phyloP scores from a whole-genome alignment of 306 rosid genomes.

The Lotus japonicus region DNA sequence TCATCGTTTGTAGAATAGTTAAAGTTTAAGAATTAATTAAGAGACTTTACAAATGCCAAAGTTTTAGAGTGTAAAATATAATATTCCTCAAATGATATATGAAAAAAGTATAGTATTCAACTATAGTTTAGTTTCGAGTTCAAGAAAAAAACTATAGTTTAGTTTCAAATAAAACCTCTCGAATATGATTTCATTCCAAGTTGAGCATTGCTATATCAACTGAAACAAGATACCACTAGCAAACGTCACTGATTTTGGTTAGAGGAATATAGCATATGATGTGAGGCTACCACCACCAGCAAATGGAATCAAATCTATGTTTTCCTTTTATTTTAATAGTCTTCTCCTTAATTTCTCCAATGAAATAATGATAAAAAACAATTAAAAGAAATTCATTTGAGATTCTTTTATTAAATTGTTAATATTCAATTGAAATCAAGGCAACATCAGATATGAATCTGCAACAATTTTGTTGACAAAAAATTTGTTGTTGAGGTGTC shows the following conservation, averaged over 20 bases:
- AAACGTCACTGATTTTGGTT: background rate
- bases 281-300: background rate
- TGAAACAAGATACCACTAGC: background rate
- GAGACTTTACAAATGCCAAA: too few relatives aligned
- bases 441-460: background rate
- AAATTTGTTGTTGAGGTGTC: background rate
- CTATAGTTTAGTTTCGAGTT: too few relatives aligned
- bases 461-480: background rate
- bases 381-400: too few relatives aligned
- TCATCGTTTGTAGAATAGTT: too few relatives aligned
- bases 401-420: background rate
- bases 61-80: too few relatives aligned
- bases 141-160: too few relatives aligned
- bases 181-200: too few relatives aligned
- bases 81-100: background rate
- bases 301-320: background rate
- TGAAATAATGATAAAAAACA: too few relatives aligned
- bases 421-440: too few relatives aligned
- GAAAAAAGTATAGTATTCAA: background rate
- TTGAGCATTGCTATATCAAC: background rate
- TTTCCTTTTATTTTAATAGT: background rate
- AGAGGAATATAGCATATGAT: background rate
- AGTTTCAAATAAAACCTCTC: too few relatives aligned
- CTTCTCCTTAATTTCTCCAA: too few relatives aligned
- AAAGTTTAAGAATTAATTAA: background rate